These are phyloP conservation scores for Boechera divaricarpa DNA, from an alignment of 345 rosid genomes.

Conservation along the genomic window DNA sequence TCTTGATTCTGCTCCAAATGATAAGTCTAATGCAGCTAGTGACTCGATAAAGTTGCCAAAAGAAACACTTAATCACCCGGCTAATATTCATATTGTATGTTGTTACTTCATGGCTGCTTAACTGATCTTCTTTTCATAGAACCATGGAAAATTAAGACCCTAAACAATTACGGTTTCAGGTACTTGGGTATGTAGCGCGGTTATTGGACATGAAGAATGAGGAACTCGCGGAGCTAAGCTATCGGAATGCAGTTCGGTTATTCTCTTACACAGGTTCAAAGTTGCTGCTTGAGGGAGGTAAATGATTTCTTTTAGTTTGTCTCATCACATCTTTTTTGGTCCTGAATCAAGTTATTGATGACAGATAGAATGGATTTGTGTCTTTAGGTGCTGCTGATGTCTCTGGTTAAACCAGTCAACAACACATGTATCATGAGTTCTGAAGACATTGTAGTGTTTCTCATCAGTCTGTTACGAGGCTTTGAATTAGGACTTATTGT, in stretches of 20 bases:
- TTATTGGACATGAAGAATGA: conserved; percentile 67
- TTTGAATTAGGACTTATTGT: conserved; percentile 12
- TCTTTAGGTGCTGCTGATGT: conserved; percentile 37
- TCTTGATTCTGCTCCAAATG: conserved; percentile 28
- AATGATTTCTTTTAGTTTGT: neutral
- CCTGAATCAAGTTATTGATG: conserved; percentile 1
- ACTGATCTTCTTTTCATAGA: neutral
- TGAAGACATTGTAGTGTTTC: neutral
- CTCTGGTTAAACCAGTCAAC: conserved; percentile 29
- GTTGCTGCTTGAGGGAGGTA: conserved; percentile 32
- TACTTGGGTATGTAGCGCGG: conserved; percentile 64
- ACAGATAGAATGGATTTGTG: conserved; percentile 13
- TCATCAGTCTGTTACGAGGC: conserved; percentile 21
- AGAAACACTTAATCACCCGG: conserved; percentile 84
- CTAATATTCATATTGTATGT: conserved; percentile 73
- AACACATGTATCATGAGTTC: conserved; percentile 30
- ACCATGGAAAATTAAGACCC: neutral
- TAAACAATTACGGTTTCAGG: conserved; percentile 47
- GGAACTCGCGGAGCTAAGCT: conserved; percentile 73
- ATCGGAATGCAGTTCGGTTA: conserved; percentile 58
- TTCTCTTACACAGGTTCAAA: conserved; percentile 73
- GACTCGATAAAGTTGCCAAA: conserved; percentile 50
- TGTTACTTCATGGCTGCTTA: conserved; percentile 7
- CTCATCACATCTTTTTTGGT: neutral
- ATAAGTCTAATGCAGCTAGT: conserved; percentile 40